These are phyloP conservation scores for Physcomitrium patens DNA, from an alignment of 225 moss, liverwort and hornwort species.

Conservation along the genomic window DNA sequence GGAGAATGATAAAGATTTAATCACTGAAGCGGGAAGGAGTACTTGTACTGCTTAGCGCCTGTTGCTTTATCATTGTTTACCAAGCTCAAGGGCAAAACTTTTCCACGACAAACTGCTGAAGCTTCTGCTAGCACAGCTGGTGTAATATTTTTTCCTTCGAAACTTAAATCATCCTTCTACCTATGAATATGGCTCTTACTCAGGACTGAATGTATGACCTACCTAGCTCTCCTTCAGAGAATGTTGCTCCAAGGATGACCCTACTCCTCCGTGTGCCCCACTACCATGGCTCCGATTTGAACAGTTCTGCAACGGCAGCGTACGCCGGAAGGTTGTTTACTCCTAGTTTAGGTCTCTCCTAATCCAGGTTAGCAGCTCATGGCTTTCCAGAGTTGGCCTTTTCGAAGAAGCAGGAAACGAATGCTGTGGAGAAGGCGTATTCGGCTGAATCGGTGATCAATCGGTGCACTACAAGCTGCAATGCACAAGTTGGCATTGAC, in stretches of 20 bases:
- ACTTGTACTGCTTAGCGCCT: not conserved
- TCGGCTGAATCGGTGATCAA: constrained; percentile 68
- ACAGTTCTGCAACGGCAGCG: constrained; percentile 43
- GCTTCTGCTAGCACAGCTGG: constrained; percentile 45
- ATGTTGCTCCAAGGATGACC: constrained; percentile 17
- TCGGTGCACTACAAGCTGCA: constrained; percentile 54
- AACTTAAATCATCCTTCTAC: constrained; percentile 23
- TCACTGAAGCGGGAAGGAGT: not conserved
- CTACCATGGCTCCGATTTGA: constrained; percentile 35
- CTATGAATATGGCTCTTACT: not conserved
- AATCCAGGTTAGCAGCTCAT: constrained; percentile 27
- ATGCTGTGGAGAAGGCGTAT: constrained; percentile 26
- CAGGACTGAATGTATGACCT: constrained; percentile 72
- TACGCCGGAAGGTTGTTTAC: constrained; percentile 51
- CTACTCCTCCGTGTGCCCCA: not conserved
- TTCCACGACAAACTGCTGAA: constrained; percentile 46
- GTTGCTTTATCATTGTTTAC: not conserved
- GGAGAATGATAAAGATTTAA: too few relatives aligned
- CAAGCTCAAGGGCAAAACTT: constrained; percentile 30
- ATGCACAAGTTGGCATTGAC: constrained; percentile 71
- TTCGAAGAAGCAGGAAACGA: not conserved
- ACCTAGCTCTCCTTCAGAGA: constrained; percentile 72
- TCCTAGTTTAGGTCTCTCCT: constrained; percentile 22
- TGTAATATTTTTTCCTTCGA: constrained; percentile 23
- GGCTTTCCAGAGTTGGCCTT: constrained; percentile 12